Percentiles rank a stretch among this genome's conserved stretches.
Conservation (phyloP, 148 eudicot species). For the Vaccinium darrowii region DNA sequence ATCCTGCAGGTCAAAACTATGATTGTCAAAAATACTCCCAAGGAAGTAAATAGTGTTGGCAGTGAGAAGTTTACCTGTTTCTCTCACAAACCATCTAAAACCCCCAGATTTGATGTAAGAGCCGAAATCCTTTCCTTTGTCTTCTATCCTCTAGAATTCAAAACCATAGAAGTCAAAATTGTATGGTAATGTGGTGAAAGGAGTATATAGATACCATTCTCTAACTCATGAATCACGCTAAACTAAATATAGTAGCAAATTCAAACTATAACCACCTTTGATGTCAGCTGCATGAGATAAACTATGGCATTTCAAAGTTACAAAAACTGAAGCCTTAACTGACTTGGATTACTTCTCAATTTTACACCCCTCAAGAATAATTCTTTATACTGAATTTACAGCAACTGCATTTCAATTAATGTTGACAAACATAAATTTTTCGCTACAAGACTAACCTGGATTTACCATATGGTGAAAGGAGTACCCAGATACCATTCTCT, state of each 20-base stretch:
- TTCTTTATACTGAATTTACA: neutral
- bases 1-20: constrained; percentile 48
- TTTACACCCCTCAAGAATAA: neutral
- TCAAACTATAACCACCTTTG: neutral
- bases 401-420: neutral
- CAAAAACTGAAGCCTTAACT: neutral
- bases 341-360: neutral
- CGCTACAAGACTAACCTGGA: neutral
- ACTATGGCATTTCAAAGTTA: neutral
- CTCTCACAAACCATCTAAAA: constrained; percentile 89
- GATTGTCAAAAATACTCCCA: neutral
- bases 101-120: constrained; percentile 73
- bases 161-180: neutral
- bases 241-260: neutral
- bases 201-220: neutral
- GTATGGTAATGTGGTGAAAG: neutral
- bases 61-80: constrained; percentile 60
- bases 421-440: neutral
- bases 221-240: neutral
- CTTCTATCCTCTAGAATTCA: constrained; percentile 72
- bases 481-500: no score
- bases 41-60: neutral
- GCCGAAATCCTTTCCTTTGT: constrained; percentile 90
- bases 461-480: neutral
- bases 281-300: neutral